Base-by-base conservation (phyloP, 352 stramenopile genomes). In the Phytophthora lateralis region DNA sequence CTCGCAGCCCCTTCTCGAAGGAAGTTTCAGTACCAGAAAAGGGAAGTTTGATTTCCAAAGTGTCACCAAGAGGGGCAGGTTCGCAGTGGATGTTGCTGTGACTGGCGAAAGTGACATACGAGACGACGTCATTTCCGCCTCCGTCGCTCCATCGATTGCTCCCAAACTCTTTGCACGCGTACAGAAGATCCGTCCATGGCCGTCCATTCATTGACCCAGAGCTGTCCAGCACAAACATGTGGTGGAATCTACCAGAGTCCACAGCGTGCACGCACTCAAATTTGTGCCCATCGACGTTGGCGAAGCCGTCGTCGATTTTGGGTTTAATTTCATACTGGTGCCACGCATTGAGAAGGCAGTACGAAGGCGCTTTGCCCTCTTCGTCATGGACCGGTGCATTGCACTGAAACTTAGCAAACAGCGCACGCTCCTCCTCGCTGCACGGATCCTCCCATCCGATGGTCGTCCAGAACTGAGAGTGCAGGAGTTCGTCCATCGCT, bases 271-370 rank as follows among this genome's bases (percentile, higher is more conserved):
- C 51, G 34, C 71, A 82, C 43, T 60, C 49, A 30, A 82, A 80
- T 30, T 73, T 61, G 57, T 79, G 73, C 0, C 73, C 73, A 27
- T 64, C 35, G 0, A 70, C 8, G 32, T 70, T 62, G 2, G 64
- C 39, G 39, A 69, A 73, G 0, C 53, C 57, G 10, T 62, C 60
- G 26, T 85, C 77, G 7, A 47, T 69, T 7, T 67, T 46, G 38
- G 82, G 83, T 56, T 87, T 85, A 10, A 75, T 43, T 30, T 84
- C 78, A n/a, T n/a, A n/a, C n/a, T n/a, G n/a, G n/a, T 83, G 71
- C 68, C 71, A 83, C 24, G 64, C 68, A 3, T 74, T 42, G 15
- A 78, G 47, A 0, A 73, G 35, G 12, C 69, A 68, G 20, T 75
- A 75, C 14, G 62, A 77, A 24, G 64, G 56, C 24, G 30, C 0